These are phyloP conservation scores for Phalaenopsis aphrodite DNA, from an alignment of 106 monocot species.

Conservation along the genomic window DNA sequence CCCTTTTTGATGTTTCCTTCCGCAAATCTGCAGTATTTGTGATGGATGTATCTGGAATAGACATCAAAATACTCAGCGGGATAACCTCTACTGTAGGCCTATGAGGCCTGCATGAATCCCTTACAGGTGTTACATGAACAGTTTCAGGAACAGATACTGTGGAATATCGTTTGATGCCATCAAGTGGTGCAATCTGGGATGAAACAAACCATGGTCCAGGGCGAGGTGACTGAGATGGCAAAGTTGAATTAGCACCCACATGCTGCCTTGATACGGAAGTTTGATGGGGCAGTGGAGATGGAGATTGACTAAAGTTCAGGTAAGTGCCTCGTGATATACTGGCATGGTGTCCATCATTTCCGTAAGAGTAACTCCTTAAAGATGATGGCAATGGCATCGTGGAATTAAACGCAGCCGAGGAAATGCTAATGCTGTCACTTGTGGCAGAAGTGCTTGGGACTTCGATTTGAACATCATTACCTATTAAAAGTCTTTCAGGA, in stretches of 20 bases:
- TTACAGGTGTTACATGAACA: conserved; percentile 27
- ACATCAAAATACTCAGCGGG: conserved; percentile 29
- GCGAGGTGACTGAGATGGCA: conserved; percentile 30
- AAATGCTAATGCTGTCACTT: conserved; percentile 27
- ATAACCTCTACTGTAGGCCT: conserved; percentile 26
- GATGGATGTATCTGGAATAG: conserved; percentile 14
- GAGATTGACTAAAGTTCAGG: conserved; percentile 41
- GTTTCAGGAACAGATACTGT: conserved; percentile 32
- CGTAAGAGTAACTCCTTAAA: conserved; percentile 25
- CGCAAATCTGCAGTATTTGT: conserved; percentile 14
- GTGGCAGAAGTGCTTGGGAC: conserved; percentile 12
- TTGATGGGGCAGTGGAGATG: conserved; percentile 51
- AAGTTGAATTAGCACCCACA: conserved; percentile 26
- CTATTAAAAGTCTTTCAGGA: conserved; percentile 29
- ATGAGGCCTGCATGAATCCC: conserved; percentile 28
- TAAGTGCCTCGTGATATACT: conserved; percentile 37
- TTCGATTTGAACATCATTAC: conserved; percentile 43
- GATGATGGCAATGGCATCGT: conserved; percentile 42
- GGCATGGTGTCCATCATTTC: conserved; percentile 25
- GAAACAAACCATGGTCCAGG: conserved; percentile 33
- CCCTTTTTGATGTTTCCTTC: conserved; percentile 24
- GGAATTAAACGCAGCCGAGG: conserved; percentile 20
- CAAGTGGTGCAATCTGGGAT: conserved; percentile 31
- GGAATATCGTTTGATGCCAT: conserved; percentile 21
- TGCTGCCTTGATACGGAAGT: conserved; percentile 38